Conservation (phyloP, 257 asterid genomes). For the Coffea canephora region DNA sequence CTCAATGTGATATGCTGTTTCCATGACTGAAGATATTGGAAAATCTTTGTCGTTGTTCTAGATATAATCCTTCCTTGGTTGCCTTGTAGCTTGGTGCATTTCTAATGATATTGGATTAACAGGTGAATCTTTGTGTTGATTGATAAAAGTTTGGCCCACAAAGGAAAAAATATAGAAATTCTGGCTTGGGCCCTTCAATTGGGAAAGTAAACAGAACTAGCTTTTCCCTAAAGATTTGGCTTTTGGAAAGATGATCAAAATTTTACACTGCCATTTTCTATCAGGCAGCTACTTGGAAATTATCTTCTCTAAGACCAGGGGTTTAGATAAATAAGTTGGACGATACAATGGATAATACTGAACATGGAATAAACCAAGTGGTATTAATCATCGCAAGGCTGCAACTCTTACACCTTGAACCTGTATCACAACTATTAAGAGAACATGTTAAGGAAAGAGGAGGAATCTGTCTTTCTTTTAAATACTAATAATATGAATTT, state of each 20-base stretch:
- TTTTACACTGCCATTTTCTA: background rate
- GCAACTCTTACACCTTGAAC: background rate
- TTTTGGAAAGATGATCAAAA: background rate
- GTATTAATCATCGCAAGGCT: background rate
- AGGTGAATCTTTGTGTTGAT: background rate
- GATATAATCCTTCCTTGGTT: background rate
- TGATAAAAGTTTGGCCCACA: background rate
- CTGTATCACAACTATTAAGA: background rate
- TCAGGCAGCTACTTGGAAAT: background rate
- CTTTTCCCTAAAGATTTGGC: background rate
- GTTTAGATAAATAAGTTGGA: background rate
- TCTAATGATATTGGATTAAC: background rate
- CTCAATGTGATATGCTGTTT: background rate
- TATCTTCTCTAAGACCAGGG: background rate
- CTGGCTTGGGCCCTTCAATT: too few species aligned
- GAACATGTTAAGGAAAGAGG: background rate
- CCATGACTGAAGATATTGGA: background rate
- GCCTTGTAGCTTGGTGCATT: background rate
- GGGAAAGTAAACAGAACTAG: too few species aligned
- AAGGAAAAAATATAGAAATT: too few species aligned
- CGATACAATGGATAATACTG: background rate
- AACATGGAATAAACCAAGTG: background rate
- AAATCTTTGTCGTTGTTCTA: background rate
- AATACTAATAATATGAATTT: background rate
- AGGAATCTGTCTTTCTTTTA: background rate